These are phyloP conservation scores for Brettanomyces naardenensis DNA, from an alignment of 805 yeast genomes.

Conservation along the genomic window DNA sequence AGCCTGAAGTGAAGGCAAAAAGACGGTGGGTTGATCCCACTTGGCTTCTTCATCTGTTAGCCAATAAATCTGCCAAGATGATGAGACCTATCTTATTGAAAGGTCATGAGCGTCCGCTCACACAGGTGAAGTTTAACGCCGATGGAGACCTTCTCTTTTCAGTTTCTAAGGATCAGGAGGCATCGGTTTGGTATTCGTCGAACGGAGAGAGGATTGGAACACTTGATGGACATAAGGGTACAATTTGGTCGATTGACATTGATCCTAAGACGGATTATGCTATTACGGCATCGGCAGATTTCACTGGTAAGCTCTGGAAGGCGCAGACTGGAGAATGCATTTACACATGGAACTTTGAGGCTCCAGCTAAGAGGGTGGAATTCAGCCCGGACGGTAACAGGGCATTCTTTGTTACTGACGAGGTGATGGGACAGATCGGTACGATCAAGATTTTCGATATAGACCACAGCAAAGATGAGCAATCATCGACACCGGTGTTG, in stretches of 20 bases:
- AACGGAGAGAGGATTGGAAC: slow-evolving; percentile 98
- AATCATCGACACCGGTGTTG: slow-evolving; percentile 48
- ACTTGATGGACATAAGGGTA: slow-evolving; percentile 81
- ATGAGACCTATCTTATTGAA: slow-evolving; percentile 69
- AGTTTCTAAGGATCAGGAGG: slow-evolving; percentile 84
- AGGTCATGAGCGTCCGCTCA: slow-evolving; percentile 97
- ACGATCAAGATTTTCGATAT: slow-evolving; percentile 62
- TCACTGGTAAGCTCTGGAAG: slow-evolving; percentile 77
- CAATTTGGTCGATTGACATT: slow-evolving; percentile 90
- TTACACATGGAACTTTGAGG: slow-evolving; percentile 61
- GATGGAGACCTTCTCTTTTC: slow-evolving; percentile 94
- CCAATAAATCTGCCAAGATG: too few species aligned
- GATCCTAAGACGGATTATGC: slow-evolving; percentile 61
- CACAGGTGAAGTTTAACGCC: slow-evolving; percentile 90
- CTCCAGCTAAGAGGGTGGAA: slow-evolving; percentile 90
- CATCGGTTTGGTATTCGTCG: slow-evolving; percentile 87
- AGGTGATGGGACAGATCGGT: slow-evolving; percentile 86
- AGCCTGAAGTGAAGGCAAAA: too few species aligned
- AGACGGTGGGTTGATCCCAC: too few species aligned
- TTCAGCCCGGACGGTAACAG: slow-evolving; percentile 66
- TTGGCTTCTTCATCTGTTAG: too few species aligned
- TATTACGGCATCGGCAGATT: slow-evolving; percentile 89
- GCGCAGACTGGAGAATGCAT: slow-evolving; percentile 71
- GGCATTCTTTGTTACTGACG: slow-evolving; percentile 75
- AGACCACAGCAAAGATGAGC: slow-evolving; percentile 35